phyloP scores from a whole-genome alignment of 768 basidiomycete species.

The Leccinellum luteum region DNA sequence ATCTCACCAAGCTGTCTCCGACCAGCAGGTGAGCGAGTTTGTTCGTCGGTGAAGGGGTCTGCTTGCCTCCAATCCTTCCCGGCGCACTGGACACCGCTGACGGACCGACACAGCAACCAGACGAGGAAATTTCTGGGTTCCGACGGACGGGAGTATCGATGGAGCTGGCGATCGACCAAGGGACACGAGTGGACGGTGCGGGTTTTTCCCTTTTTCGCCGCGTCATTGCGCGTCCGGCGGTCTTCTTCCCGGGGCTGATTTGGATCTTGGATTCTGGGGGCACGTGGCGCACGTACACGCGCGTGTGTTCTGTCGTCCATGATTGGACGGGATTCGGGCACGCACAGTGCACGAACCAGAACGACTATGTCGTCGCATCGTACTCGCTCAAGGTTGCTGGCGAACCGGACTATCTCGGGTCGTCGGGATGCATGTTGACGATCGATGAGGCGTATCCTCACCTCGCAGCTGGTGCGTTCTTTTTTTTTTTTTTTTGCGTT shows the following conservation, averaged over 20 bases:
- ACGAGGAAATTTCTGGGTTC: slow-evolving; percentile 55
- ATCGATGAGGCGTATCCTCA: slow-evolving; percentile 59
- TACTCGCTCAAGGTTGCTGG: slow-evolving; percentile 56
- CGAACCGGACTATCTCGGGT: slow-evolving; percentile 51
- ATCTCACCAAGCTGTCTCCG: slow-evolving; percentile 41
- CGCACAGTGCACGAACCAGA: slow-evolving; percentile 52
- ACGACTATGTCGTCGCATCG: slow-evolving; percentile 52
- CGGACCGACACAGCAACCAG: slow-evolving; percentile 34
- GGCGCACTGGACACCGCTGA: neutral
- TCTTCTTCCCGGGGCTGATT: neutral
- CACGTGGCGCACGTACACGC: neutral
- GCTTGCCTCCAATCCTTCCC: neutral
- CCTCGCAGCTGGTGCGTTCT: slow-evolving; percentile 51
- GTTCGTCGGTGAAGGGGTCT: neutral
- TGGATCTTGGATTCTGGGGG: neutral
- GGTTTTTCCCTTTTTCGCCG: slow-evolving; percentile 5
- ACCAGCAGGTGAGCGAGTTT: slow-evolving; percentile 39
- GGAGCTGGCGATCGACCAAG: slow-evolving; percentile 47
- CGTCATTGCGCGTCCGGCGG: neutral
- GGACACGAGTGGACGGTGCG: slow-evolving; percentile 68
- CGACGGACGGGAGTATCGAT: slow-evolving; percentile 60
- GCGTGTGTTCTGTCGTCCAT: neutral
- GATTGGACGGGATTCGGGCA: neutral
- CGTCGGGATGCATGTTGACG: slow-evolving; percentile 61
- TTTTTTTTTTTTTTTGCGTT: neutral